These are phyloP conservation scores for Corymbia citriodora DNA, from an alignment of 441 rosid species.

Conservation along the genomic window DNA sequence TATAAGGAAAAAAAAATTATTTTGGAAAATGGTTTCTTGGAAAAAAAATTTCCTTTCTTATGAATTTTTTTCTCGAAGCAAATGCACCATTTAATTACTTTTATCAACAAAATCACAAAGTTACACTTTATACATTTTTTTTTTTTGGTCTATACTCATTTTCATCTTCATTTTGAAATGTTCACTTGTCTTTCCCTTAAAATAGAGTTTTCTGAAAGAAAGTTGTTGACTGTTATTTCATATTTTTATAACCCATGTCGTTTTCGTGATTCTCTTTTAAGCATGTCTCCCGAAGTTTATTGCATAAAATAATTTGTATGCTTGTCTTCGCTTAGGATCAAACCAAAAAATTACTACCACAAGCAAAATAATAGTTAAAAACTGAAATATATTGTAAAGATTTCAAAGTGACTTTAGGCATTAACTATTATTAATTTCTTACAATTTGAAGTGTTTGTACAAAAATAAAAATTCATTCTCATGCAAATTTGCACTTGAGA, in stretches of 20 bases:
- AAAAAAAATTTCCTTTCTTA: not conserved
- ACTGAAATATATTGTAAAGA: not conserved
- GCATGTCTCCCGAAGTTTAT: not conserved
- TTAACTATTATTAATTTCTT: not conserved
- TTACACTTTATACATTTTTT: not conserved
- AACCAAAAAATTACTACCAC: not conserved
- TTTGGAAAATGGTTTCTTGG: not conserved
- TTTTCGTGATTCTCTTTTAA: not conserved
- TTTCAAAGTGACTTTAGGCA: not conserved
- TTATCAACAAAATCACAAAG: not conserved
- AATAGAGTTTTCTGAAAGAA: not conserved
- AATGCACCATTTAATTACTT: not conserved
- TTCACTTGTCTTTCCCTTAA: not conserved
- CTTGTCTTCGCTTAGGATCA: not conserved
- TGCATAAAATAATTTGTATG: not conserved
- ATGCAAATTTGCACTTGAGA: not conserved
- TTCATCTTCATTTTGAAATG: not conserved
- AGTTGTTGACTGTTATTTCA: not conserved
- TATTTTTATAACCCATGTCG: not conserved
- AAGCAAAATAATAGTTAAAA: not conserved
- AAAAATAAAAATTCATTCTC: not conserved
- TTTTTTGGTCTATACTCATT: not conserved
- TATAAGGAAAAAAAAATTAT: rapidly evolving
- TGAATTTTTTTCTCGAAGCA: not conserved
- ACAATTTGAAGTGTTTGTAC: not conserved